These are phyloP conservation scores for Gracilaria gracilis DNA, from an alignment of 23 red algal genomes.

Conservation along the genomic window DNA sequence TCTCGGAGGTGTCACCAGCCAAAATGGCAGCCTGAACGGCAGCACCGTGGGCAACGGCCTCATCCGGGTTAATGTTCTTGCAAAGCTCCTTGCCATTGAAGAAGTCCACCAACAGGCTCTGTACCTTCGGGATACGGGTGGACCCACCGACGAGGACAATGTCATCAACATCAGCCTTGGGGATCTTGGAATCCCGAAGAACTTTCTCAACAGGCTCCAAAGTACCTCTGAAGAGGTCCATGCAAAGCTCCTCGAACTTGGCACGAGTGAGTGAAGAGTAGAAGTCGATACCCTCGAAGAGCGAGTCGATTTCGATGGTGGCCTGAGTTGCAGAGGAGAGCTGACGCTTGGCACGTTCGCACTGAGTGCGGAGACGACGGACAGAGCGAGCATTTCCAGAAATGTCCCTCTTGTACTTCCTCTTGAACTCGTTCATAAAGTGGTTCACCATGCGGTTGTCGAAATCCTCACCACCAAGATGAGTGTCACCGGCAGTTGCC, in stretches of 20 bases:
- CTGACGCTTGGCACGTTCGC: constrained; percentile 98
- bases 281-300: constrained; percentile 98
- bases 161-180: constrained; percentile 98
- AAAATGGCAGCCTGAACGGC: constrained; percentile 98
- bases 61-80: constrained; percentile 99
- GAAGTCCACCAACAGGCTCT: constrained; percentile 94
- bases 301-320: constrained; percentile 98
- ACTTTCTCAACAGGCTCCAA: constrained; percentile 97
- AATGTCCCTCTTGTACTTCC: constrained; percentile 99
- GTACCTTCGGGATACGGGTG: constrained; percentile 99
- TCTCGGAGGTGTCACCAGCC: constrained; percentile 91
- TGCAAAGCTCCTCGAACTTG: constrained; percentile 99
- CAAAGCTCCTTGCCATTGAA: constrained; percentile 99
- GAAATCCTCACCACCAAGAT: constrained; percentile 99
- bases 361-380: constrained; percentile 95
- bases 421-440: constrained; percentile 97
- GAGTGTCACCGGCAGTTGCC: constrained; percentile 95
- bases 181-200: constrained; percentile 87
- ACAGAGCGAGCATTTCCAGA: constrained; percentile 87
- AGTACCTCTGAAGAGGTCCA: constrained; percentile 96
- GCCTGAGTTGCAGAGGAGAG: constrained; percentile 96
- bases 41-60: constrained; percentile 98
- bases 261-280: constrained; percentile 94
- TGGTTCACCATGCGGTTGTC: constrained; percentile 98
- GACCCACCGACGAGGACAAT: constrained; percentile 98